A percentile compares a stretch with the other conserved stretches of the same genome.
These are phyloP conservation scores for Inonotus obliquus DNA, from an alignment of 1,284 basidiomycete genomes.

Conservation along the genomic window DNA sequence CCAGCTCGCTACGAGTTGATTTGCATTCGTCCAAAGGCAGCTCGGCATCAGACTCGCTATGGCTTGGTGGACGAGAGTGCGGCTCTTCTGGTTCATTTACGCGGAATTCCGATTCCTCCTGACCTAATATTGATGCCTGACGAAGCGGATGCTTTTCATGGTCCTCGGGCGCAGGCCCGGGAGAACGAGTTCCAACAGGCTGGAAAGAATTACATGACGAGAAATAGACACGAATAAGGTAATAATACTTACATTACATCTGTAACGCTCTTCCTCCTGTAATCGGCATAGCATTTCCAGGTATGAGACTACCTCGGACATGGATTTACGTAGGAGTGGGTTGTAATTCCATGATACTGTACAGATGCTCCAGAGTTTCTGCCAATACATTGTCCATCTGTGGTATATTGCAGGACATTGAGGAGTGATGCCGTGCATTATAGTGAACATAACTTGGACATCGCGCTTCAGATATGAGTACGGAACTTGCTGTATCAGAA, in stretches of 20 bases:
- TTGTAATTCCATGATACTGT: not conserved
- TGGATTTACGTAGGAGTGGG: not conserved
- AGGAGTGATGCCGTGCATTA: constrained; percentile 5
- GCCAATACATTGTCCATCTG: not conserved
- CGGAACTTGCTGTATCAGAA: constrained; percentile 5
- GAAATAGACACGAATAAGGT: not conserved
- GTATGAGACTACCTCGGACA: constrained; percentile 4
- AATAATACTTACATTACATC: not conserved
- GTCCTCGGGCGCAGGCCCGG: not conserved
- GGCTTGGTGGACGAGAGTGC: not conserved
- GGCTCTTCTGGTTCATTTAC: not conserved
- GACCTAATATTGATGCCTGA: not conserved
- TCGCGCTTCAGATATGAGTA: constrained; percentile 5
- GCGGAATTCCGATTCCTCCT: not conserved
- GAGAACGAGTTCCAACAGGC: not conserved
- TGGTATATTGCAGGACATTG: not conserved
- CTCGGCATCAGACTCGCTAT: not conserved
- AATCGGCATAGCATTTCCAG: not conserved
- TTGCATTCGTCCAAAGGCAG: not conserved
- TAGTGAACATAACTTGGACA: constrained; percentile 12
- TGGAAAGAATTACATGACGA: not conserved
- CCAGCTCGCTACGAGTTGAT: not conserved
- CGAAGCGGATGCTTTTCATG: not conserved
- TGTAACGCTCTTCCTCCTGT: not conserved
- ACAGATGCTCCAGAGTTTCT: not conserved